phyloP scores from a whole-genome alignment of 2,329 filamentous ascomycete genomes.

The Didymella glomerata region DNA sequence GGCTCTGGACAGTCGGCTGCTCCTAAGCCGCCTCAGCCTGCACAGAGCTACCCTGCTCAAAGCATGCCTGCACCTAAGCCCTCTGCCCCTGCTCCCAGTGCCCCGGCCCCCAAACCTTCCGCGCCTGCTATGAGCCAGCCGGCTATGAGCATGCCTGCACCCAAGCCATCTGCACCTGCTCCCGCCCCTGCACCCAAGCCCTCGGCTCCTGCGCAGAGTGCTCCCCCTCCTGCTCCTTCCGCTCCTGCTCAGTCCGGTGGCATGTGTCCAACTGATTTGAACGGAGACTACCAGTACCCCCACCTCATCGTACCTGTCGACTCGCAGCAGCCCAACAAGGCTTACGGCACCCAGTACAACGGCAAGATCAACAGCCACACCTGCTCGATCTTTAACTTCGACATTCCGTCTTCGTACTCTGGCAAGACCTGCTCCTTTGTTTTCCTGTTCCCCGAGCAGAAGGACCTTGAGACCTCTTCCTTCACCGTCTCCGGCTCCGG shows the following conservation, averaged over 20 bases:
- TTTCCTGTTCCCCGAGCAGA: conserved; percentile 69
- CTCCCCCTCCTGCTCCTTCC: conserved; percentile 8
- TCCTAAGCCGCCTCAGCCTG: not conserved
- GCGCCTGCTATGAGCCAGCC: not conserved
- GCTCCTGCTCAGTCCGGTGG: conserved; percentile 12
- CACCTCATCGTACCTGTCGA: conserved; percentile 70
- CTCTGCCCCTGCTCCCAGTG: not conserved
- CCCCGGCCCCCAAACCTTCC: not conserved
- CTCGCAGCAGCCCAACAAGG: conserved; percentile 60
- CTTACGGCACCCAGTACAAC: conserved; percentile 63
- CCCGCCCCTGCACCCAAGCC: conserved; percentile 6
- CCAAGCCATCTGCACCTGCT: not conserved
- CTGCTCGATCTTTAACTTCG: conserved; percentile 74
- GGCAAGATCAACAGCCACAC: conserved; percentile 57
- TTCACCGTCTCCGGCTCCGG: conserved; percentile 65
- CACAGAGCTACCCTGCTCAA: not conserved
- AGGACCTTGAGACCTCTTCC: conserved; percentile 66
- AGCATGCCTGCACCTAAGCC: not conserved
- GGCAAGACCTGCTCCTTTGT: conserved; percentile 69
- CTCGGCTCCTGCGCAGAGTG: not conserved
- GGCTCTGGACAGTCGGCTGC: conserved; percentile 26
- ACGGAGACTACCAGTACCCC: conserved; percentile 57
- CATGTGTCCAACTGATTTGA: conserved; percentile 36
- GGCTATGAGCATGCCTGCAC: no score
- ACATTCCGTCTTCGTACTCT: conserved; percentile 63